Evolutionary conservation across 768 basidiomycete species (phyloP), one percentile per base, ranked within the genome.

Genomic region (Auriculariales sp.): DNA sequence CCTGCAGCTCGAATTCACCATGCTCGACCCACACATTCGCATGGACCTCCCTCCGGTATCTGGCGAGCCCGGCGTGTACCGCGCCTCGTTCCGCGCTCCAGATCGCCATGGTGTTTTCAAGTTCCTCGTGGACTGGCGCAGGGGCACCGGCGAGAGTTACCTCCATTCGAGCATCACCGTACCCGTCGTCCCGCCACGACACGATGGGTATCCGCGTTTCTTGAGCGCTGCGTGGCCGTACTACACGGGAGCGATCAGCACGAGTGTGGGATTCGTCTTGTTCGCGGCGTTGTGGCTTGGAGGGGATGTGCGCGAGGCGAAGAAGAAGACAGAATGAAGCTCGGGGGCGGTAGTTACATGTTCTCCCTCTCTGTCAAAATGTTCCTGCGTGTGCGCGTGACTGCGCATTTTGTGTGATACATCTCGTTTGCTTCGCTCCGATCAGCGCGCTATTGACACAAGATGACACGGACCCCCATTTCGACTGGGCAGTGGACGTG

Each of bases 81-180:
- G 77, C 12, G 77, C 80, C n/a, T 77, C 76, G 12, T 94, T 99
- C 79, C 80, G 79, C 34, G 82, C 80, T 2, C 95, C 95, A 5
- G 94, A 98, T 65, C 73, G 93, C 48, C 95, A 99, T 61, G 95
- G 95, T 22, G 95, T 99, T 14, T 99, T 94, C 77, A 98, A 97
- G 62, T 93, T 98, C 60, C 72, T 90, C n/a, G 66, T 95, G 36
- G 77, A 93, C 64, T 79, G 90, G 69, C 88, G 86, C 61, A 81
- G 95, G 93, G 93, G 81, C 90, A 55, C 61, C 81, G 60, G 17
- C 19, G 17, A 77, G 68, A 75, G 84, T n/a, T 78, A 76, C 62
- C 68, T 99, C 29, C 71, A 79, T 50, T 76, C 80, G 49, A 73
- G 79, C 2, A 81, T 77, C 2, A 86, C 78, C 14, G 85, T 92